Evolutionary conservation across 352 stramenopile genomes (phyloP).

Genomic region (Phytopythium oedochilum): DNA sequence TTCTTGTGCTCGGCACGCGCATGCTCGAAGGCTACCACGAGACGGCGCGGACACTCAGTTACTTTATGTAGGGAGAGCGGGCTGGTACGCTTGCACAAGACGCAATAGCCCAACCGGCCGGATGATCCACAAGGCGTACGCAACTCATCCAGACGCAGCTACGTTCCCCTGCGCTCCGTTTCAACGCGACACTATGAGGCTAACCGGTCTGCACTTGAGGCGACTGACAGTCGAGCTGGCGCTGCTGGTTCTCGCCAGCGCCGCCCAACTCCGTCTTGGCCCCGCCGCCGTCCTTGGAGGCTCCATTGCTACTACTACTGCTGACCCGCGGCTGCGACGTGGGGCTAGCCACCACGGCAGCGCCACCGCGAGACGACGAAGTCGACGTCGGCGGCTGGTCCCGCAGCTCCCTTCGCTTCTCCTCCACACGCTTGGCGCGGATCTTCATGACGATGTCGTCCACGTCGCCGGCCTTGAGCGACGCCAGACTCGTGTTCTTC

Average conservation of each 20-base stretch:
- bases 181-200: neutral
- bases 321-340: neutral
- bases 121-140: too few species aligned
- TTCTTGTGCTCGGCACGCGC: too few species aligned
- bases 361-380: slow-evolving; percentile 1
- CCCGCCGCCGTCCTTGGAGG: neutral
- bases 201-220: neutral
- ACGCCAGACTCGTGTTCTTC: slow-evolving; percentile 57
- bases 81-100: too few species aligned
- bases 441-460: slow-evolving; percentile 85
- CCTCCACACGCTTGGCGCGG: slow-evolving; percentile 67
- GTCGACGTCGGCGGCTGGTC: slow-evolving; percentile 6
- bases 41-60: too few species aligned
- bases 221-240: neutral
- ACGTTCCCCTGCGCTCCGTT: too few species aligned
- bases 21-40: too few species aligned
- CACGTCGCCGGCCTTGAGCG: slow-evolving; percentile 75
- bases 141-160: too few species aligned
- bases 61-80: too few species aligned
- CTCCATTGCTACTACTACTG: neutral
- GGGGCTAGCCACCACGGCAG: neutral
- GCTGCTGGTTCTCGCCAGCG: neutral
- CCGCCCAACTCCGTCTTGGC: neutral
- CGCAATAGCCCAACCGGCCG: too few species aligned
- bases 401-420: slow-evolving; percentile 65